Conservation (phyloP, 2,329 filamentous ascomycete genomes). For the Colletotrichum viniferum region DNA sequence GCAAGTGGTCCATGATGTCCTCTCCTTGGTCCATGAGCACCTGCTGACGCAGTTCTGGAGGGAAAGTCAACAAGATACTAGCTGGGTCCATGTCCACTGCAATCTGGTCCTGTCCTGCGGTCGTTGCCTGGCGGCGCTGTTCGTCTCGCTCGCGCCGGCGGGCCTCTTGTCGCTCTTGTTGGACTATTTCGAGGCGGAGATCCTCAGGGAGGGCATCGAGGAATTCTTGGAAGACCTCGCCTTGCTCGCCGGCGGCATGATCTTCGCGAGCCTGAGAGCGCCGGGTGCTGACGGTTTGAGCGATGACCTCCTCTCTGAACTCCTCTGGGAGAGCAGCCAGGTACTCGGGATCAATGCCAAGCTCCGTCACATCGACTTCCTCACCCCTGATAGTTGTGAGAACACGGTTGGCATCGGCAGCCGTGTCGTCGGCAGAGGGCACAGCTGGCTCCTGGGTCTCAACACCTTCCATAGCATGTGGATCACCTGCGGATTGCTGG, state of each 20-base stretch:
- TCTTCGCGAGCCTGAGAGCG: conserved; percentile 76
- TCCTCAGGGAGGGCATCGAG: conserved; percentile 90
- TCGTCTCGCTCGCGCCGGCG: conserved; percentile 87
- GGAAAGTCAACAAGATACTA: conserved; percentile 89
- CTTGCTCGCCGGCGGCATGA: conserved; percentile 73
- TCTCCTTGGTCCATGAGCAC: conserved; percentile 92
- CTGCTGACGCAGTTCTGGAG: conserved; percentile 81
- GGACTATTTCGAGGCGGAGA: conserved; percentile 86
- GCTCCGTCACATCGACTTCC: conserved; percentile 88
- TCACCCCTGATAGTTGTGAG: conserved; percentile 85
- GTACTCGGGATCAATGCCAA: conserved; percentile 94
- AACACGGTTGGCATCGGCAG: conserved; percentile 57
- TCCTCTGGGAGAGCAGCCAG: conserved; percentile 97
- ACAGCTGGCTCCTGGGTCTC: conserved; percentile 54
- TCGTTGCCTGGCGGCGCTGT: conserved; percentile 69
- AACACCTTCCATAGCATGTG: conserved; percentile 77
- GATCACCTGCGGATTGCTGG: conserved; percentile 32
- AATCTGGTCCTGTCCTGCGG: conserved; percentile 52
- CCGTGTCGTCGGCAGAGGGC: conserved; percentile 32
- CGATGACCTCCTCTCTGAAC: conserved; percentile 92
- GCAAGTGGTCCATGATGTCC: conserved; percentile 81
- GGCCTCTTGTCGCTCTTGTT: conserved; percentile 88
- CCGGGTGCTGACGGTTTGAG: conserved; percentile 83
- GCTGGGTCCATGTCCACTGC: conserved; percentile 86
- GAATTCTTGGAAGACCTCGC: conserved; percentile 91